phyloP scores from a whole-genome alignment of 1,284 basidiomycete species.

The Ganoderma resinaceum region DNA sequence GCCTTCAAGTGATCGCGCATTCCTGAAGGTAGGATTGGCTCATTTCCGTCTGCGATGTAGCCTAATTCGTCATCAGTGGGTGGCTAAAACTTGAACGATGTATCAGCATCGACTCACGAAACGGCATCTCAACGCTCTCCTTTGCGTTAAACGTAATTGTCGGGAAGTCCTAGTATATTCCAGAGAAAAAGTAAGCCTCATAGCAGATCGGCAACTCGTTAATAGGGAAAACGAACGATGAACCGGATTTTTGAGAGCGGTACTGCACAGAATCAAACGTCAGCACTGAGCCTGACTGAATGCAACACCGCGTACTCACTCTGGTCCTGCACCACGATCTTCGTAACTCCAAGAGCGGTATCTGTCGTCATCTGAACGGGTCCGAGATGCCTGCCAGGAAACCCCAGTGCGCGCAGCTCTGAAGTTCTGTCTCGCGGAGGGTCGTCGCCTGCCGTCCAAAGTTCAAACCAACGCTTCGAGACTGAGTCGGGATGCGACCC shows the following conservation, averaged over 20 bases:
- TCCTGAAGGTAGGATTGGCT: slow-evolving; percentile 85
- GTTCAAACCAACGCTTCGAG: no score
- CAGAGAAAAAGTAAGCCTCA: not conserved
- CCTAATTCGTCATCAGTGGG: slow-evolving; percentile 41
- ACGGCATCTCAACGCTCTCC: slow-evolving; percentile 96
- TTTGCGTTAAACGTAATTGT: slow-evolving; percentile 84
- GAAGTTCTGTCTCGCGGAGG: slow-evolving; percentile 90
- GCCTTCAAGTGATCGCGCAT: slow-evolving; percentile 87
- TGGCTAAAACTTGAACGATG: not conserved
- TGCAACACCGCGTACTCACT: slow-evolving; percentile 43
- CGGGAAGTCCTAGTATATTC: slow-evolving; percentile 76
- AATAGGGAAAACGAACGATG: slow-evolving; percentile 50
- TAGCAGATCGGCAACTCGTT: no score
- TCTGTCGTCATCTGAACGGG: slow-evolving; percentile 98
- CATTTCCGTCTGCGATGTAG: slow-evolving; percentile 60
- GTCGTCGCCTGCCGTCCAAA: slow-evolving; percentile 71
- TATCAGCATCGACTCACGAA: slow-evolving; percentile 61
- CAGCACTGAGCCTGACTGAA: not conserved
- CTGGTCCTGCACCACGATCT: slow-evolving; percentile 84
- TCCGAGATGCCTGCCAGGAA: slow-evolving; percentile 85
- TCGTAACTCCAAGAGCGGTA: slow-evolving; percentile 94
- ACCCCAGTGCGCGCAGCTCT: slow-evolving; percentile 87
- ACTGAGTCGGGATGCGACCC: no score
- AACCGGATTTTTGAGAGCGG: slow-evolving; percentile 78
- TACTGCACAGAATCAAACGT: slow-evolving; percentile 46